phyloP scores from a whole-genome alignment of 176 grass and related monocot species.

The Aegilops speltoides region DNA sequence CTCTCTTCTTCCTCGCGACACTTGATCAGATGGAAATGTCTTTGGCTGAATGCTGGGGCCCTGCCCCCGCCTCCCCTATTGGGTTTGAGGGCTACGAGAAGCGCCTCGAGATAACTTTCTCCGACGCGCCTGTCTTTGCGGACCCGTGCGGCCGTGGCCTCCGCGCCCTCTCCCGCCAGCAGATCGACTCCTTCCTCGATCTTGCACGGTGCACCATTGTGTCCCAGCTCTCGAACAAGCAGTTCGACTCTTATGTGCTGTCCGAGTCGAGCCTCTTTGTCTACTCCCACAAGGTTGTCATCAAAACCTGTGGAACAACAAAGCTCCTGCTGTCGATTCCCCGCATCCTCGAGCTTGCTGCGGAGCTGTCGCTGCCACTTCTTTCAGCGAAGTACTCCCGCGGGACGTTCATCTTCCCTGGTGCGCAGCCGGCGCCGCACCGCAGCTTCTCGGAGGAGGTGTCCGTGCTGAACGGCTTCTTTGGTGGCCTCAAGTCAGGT shows the following conservation, averaged over 20 bases:
- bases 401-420: slow-evolving; percentile 83
- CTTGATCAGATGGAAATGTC: slow-evolving; percentile 44
- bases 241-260: slow-evolving; percentile 82
- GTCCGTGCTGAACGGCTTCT: slow-evolving; percentile 60
- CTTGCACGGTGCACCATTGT: slow-evolving; percentile 84
- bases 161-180: slow-evolving; percentile 52
- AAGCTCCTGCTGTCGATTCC: slow-evolving; percentile 78
- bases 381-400: slow-evolving; percentile 79
- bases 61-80: slow-evolving; percentile 59
- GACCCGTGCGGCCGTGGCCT: slow-evolving; percentile 67
- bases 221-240: slow-evolving; percentile 73
- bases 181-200: slow-evolving; percentile 79
- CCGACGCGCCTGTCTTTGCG: slow-evolving; percentile 60
- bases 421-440: slow-evolving; percentile 70
- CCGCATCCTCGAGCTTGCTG: slow-evolving; percentile 78
- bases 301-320: slow-evolving; percentile 92
- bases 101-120: slow-evolving; percentile 84
- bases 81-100: slow-evolving; percentile 98
- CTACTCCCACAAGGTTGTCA: slow-evolving; percentile 73
- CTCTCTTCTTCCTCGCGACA: slow-evolving; percentile 26
- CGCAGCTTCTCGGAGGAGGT: slow-evolving; percentile 75
- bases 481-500: slow-evolving; percentile 70
- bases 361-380: slow-evolving; percentile 54
- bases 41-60: slow-evolving; percentile 35
- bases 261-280: slow-evolving; percentile 94